Conservation (phyloP, 2,329 filamentous ascomycete genomes). For the Cladosporium phlei region DNA sequence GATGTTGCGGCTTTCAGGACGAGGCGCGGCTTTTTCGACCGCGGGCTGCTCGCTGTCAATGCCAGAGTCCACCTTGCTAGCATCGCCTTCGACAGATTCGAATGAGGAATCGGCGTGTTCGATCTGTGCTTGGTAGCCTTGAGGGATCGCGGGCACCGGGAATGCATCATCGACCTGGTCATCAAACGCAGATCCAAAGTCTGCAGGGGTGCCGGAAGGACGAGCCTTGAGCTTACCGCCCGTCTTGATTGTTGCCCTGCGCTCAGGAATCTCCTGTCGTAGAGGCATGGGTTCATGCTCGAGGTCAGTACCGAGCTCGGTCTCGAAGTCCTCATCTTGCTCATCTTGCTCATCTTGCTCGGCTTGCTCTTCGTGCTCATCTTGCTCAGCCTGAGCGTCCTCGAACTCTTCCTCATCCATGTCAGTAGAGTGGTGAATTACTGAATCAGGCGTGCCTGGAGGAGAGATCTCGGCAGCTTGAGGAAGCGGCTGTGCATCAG, state of each 20-base stretch:
- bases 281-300: conserved; percentile 7
- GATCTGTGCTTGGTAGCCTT: conserved; percentile 23
- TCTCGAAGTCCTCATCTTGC: conserved; percentile 13
- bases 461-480: conserved; percentile 22
- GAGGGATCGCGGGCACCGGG: conserved; percentile 30
- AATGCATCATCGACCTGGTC: conserved; percentile 75
- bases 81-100: conserved; percentile 23
- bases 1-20: conserved; percentile 18
- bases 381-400: conserved; percentile 7
- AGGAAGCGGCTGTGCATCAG: conserved; percentile 19
- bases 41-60: conserved; percentile 16
- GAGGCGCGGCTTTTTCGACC: conserved; percentile 15
- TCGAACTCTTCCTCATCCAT: conserved; percentile 8
- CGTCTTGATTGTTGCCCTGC: conserved; percentile 81
- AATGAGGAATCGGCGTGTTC: conserved; percentile 20
- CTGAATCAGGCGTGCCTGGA: conserved; percentile 75
- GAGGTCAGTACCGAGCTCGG: conserved; percentile 4
- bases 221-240: conserved; percentile 81
- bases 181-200: conserved; percentile 71
- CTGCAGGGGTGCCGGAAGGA: conserved; percentile 79
- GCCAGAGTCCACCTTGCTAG: conserved; percentile 27
- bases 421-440: conserved; percentile 62
- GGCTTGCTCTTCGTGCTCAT: conserved; percentile 6
- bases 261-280: conserved; percentile 62
- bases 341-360: conserved; percentile 4